Evolutionary conservation across 345 rosid species (phyloP), one percentile per base, ranked within the genome.

Genomic region (Abelmoschus esculentus): DNA sequence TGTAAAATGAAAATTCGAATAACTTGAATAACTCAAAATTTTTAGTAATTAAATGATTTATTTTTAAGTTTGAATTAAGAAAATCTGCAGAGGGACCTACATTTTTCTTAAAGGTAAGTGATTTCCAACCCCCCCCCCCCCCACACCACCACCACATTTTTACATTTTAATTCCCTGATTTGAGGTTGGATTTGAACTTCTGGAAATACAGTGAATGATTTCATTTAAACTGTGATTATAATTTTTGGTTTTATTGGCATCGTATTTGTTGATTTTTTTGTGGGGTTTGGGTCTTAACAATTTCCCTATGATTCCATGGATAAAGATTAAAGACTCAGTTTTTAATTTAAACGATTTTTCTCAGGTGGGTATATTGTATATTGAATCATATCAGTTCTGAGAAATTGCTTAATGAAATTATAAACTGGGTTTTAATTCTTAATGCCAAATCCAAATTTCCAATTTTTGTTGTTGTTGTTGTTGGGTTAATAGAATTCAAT

Each of bases 381-480:
- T 42, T 53, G 72, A 53, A 19, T 61, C 55, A 36, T 70, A n/a
- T 70, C 50, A 54, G 32, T 28, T 65, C 9, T 34, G 28, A 26
- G 15, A 26, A 66, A 57, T 28, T 57, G 42, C 40, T 71, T 50
- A 44, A 32, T 62, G 61, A 34, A 67, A 69, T 63, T 63, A 66
- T 38, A 61, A 59, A 55, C 36, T 0, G 71, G 38, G 69, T 19
- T 3, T 19, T 32, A 32, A 49, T 75, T 75, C 56, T 57, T 34
- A 17, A 11, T 62, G 42, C 44, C 56, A 14, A 14, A 13, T 46
- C 44, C 56, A 14, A 14, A 13, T 46, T 46, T 26, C 13, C 4
- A 28, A 28, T 28, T 44, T 62, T 26, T 64, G 22, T 12, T 29
- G 3, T 28, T 28, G 31, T 28, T 28, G 31, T 29, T 13, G 10